Base-by-base conservation (phyloP, 495 filamentous ascomycete genomes). In the Halenospora varia region DNA sequence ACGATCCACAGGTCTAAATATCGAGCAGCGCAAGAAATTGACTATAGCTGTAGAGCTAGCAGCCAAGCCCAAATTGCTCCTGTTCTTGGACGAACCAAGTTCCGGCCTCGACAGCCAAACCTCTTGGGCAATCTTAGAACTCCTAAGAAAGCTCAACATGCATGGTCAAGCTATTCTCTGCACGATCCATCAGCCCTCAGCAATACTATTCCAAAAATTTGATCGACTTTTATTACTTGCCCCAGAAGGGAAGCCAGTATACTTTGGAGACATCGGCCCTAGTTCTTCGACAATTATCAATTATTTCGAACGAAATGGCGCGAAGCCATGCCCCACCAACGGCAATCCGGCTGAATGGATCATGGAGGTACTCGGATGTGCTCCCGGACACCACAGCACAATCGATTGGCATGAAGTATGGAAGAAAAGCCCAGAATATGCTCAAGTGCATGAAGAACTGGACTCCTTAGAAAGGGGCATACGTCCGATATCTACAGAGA, bases 291-390 rank as follows among this genome's bases (percentile, higher is more conserved):
- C 72, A 10, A 63, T 91, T 29, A 72, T 79, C 8, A 73, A 71
- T 59, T 91, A 91, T 69, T 91, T 91, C 61, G 83, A 88, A 66
- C 68, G 70, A 35, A 86, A 89, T 57, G 88, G 91, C 47, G 88
- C 87, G 4, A 72, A 76, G 24, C 74, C 81, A 45, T 95, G 90
- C 68, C 87, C 88, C 2, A 55, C 62, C 1, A 84, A 86, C 6
- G 86, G 88, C 22, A 96, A 88, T 72, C 90, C 90, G 23, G 92
- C 92, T 15, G 92, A 97, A 71, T 96, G 89, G 88, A 96, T 96
- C 88, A 77, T 96, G 41, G 90, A 96, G 66, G 89, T 90, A 46
- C 95, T 66, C 64, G 93, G 92, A 57, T 90, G 90, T 24, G 92
- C 92, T 1, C 92, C 92, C n/a, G 90, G 89, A 22, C 84, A 82